Percentiles rank a stretch among this genome's conserved stretches.
Evolutionary conservation across 208 protist genomes (phyloP).

Genomic region (Trichomonas tenax): DNA sequence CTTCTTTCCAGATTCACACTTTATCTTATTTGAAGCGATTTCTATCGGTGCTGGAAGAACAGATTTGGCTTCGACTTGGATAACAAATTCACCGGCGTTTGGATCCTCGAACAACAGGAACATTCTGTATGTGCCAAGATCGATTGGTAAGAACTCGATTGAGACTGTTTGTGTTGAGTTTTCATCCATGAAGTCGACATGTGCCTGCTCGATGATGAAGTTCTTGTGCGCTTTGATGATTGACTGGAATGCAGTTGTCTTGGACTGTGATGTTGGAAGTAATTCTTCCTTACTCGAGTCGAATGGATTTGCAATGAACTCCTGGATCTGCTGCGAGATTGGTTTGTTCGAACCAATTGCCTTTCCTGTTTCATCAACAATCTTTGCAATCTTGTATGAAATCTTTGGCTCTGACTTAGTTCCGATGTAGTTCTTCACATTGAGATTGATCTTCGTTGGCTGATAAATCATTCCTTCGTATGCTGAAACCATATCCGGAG

Average conservation of each 20-base stretch:
- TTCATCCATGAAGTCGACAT: background rate
- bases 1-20: background rate
- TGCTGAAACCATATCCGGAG: background rate
- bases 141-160: background rate
- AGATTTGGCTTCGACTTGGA: background rate
- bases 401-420: background rate
- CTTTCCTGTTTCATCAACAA: background rate
- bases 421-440: background rate
- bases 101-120: background rate
- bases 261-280: background rate
- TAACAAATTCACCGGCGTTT: background rate
- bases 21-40: background rate
- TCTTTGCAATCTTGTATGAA: background rate
- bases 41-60: background rate
- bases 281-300: background rate
- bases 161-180: background rate
- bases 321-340: background rate
- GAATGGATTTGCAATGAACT: background rate
- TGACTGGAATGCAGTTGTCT: background rate
- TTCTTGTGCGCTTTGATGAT: background rate
- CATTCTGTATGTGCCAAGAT: background rate
- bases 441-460: background rate
- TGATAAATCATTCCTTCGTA: background rate
- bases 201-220: background rate
- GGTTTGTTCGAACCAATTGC: background rate